Conservation (phyloP, 768 basidiomycete genomes). For the Phylloporus sp. region DNA sequence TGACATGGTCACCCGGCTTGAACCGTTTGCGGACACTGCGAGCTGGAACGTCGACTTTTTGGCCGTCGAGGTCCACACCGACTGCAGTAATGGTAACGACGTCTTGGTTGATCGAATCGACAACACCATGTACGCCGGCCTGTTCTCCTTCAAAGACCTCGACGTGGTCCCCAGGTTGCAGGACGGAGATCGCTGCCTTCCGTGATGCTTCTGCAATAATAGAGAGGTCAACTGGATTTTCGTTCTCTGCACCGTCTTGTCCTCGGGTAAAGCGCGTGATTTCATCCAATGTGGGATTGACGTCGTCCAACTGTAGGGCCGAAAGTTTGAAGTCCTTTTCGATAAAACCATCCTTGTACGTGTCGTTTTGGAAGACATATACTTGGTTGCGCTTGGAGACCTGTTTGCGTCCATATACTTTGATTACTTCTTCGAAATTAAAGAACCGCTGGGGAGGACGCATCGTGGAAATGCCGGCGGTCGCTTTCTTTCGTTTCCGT, state of each 20-base stretch:
- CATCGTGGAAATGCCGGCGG: constrained; percentile 45
- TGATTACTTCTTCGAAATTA: constrained; percentile 87
- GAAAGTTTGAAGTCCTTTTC: constrained; percentile 92
- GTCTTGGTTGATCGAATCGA: constrained; percentile 84
- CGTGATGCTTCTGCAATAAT: constrained; percentile 89
- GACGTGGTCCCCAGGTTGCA: constrained; percentile 97
- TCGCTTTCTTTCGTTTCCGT: constrained; percentile 74
- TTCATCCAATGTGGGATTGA: constrained; percentile 94
- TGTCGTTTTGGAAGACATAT: constrained; percentile 88
- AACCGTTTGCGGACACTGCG: constrained; percentile 91
- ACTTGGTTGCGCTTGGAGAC: constrained; percentile 70
- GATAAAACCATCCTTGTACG: constrained; percentile 90
- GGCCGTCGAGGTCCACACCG: constrained; percentile 79
- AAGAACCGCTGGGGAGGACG: constrained; percentile 91
- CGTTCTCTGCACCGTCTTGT: constrained; percentile 63
- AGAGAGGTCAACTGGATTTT: constrained; percentile 76
- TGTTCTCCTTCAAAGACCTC: constrained; percentile 98
- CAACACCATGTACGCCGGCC: constrained; percentile 85
- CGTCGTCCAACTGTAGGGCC: constrained; percentile 75
- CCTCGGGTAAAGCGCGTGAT: constrained; percentile 84
- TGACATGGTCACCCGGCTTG: constrained; percentile 97
- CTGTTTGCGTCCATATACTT: constrained; percentile 74
- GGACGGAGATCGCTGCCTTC: constrained; percentile 84
- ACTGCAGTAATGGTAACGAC: constrained; percentile 79
- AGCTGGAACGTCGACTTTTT: constrained; percentile 81